A percentile compares a stretch with the other conserved stretches of the same genome.
These are phyloP conservation scores for Ophiostoma pallidulum DNA, from an alignment of 2,329 filamentous ascomycete genomes.

Conservation along the genomic window DNA sequence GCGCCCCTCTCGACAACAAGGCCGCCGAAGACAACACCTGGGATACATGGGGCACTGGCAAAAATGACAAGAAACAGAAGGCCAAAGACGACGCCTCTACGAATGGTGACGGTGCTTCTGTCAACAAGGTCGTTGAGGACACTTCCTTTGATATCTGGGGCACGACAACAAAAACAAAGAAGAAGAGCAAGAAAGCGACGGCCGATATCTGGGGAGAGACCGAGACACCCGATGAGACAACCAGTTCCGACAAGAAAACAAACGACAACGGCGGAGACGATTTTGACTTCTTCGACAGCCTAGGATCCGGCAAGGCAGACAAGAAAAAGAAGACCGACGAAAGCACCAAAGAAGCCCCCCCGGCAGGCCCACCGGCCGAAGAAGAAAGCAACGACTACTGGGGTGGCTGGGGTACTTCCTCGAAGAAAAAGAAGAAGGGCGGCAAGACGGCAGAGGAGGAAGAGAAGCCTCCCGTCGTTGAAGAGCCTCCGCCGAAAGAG, in stretches of 20 bases:
- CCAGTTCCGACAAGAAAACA: constrained; percentile 21
- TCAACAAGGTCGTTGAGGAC: constrained; percentile 6
- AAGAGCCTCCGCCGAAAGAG: constrained; percentile 29
- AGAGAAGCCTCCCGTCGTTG: constrained; percentile 26
- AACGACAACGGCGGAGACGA: constrained; percentile 20
- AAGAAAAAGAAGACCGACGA: constrained; percentile 22
- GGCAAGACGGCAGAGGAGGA: constrained; percentile 32
- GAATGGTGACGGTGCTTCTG: constrained; percentile 10
- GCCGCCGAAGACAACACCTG: constrained; percentile 8
- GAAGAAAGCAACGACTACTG: constrained; percentile 23
- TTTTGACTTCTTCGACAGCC: constrained; percentile 23
- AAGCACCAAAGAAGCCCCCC: constrained; percentile 20
- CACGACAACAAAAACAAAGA: constrained; percentile 9
- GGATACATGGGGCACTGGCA: constrained; percentile 10
- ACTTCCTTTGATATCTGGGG: constrained; percentile 13
- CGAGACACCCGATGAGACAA: constrained; percentile 10
- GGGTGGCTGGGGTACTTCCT: constrained; percentile 23
- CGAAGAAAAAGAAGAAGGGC: constrained; percentile 23
- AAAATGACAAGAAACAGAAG: constrained; percentile 13
- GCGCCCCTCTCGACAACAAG: constrained; percentile 7
- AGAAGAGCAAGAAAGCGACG: constrained; percentile 6
- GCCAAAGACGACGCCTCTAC: constrained; percentile 5
- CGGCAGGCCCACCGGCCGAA: constrained; percentile 31
- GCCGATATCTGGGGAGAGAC: constrained; percentile 8
- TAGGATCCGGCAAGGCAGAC: constrained; percentile 22